phyloP scores from a whole-genome alignment of 2,329 filamentous ascomycete species.

The Leptographium lundbergii region DNA sequence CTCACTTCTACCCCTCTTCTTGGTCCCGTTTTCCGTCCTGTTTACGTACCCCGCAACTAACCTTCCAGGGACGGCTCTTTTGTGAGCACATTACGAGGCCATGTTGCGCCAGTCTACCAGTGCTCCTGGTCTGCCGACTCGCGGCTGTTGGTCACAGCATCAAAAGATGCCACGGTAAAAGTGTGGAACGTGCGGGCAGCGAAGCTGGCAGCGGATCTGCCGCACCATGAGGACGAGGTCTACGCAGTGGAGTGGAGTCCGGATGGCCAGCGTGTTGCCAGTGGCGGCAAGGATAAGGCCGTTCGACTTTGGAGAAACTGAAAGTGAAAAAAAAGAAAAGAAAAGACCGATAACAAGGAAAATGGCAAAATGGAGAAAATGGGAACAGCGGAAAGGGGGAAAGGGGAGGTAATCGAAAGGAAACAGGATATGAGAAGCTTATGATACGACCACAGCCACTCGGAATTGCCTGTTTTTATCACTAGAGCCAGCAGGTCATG shows the following conservation, averaged over 20 bases:
- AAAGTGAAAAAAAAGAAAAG: background rate
- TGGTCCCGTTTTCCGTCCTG: background rate
- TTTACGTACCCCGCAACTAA: background rate
- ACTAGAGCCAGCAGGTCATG: background rate
- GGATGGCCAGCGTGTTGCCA: slow-evolving; percentile 77
- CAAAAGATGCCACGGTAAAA: slow-evolving; percentile 87
- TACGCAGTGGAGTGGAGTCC: slow-evolving; percentile 93
- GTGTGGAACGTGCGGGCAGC: slow-evolving; percentile 84
- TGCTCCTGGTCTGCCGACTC: slow-evolving; percentile 88
- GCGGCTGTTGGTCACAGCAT: slow-evolving; percentile 72
- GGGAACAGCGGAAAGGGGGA: background rate
- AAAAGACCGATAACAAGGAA: background rate
- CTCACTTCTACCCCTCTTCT: background rate
- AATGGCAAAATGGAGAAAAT: background rate
- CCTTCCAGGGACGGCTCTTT: slow-evolving; percentile 53
- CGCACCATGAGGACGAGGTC: slow-evolving; percentile 84
- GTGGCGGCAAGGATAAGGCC: slow-evolving; percentile 85
- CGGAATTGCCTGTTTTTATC: background rate
- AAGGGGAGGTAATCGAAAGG: background rate
- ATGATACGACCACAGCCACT: background rate
- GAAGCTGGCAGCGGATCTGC: slow-evolving; percentile 69
- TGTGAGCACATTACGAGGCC: slow-evolving; percentile 74
- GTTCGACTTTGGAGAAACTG: slow-evolving; percentile 55
- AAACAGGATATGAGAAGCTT: background rate
- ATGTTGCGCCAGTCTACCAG: slow-evolving; percentile 84